phyloP scores from a whole-genome alignment of 1,284 basidiomycete genomes.

The Ceratobasidium theobromae region DNA sequence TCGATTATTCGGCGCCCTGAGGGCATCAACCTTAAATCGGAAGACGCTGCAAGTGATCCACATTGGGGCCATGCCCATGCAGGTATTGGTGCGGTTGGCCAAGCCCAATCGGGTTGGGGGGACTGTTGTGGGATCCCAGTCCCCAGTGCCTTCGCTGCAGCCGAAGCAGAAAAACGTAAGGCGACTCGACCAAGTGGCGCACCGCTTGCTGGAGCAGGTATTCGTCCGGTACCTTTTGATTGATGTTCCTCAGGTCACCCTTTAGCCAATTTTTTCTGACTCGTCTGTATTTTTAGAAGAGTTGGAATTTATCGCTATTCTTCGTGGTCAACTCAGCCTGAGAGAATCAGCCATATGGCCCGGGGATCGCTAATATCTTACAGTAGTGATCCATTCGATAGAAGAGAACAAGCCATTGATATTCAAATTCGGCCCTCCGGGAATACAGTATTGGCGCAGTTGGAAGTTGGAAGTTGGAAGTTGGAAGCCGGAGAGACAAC shows the following conservation, averaged over 20 bases:
- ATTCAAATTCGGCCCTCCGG: too few relatives aligned
- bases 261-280: too few relatives aligned
- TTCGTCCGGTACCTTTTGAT: slow-evolving; percentile 84
- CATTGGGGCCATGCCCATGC: slow-evolving; percentile 61
- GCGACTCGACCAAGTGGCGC: slow-evolving; percentile 40
- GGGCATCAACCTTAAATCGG: slow-evolving; percentile 50
- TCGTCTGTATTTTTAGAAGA: background rate
- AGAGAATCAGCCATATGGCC: too few relatives aligned
- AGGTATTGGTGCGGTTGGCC: slow-evolving; percentile 54
- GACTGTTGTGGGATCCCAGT: slow-evolving; percentile 94
- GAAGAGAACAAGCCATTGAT: too few relatives aligned
- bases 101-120: slow-evolving; percentile 68
- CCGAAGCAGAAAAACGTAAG: slow-evolving; percentile 51
- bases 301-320: too few relatives aligned
- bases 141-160: slow-evolving; percentile 80
- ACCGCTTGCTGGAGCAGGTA: slow-evolving; percentile 58
- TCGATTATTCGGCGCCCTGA: slow-evolving; percentile 63
- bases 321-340: too few relatives aligned
- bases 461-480: too few relatives aligned
- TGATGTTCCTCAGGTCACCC: slow-evolving; percentile 41
- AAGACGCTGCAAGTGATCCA: slow-evolving; percentile 47
- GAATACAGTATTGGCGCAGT: too few relatives aligned
- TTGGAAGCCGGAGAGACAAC: too few relatives aligned
- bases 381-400: too few relatives aligned
- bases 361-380: too few relatives aligned